Evolutionary conservation across 306 rosid species (phyloP).

Genomic region (Quillaja saponaria): DNA sequence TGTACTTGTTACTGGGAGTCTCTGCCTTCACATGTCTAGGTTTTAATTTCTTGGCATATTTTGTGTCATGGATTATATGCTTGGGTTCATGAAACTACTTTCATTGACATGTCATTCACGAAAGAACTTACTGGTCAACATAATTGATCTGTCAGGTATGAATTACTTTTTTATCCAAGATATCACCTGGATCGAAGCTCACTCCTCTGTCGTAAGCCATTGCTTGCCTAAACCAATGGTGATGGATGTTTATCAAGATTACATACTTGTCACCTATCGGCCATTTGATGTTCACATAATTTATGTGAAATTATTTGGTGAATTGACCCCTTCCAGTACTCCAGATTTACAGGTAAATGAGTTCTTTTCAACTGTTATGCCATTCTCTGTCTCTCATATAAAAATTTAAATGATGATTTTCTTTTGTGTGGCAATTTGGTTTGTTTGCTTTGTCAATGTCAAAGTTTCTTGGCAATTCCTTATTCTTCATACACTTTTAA

Average conservation of each 20-base stretch:
- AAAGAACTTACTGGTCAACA: slow-evolving; percentile 23
- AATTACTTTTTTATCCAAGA: slow-evolving; percentile 94
- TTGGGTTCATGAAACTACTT: not conserved
- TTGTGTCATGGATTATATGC: slow-evolving; percentile 1
- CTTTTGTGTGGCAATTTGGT: slow-evolving; percentile 23
- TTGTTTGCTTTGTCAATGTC: slow-evolving; percentile 14
- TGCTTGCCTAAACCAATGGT: slow-evolving; percentile 94
- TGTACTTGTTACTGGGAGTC: not conserved
- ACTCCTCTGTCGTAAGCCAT: slow-evolving; percentile 75
- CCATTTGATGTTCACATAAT: slow-evolving; percentile 97
- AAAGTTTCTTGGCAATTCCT: slow-evolving; percentile 29
- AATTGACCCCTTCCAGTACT: slow-evolving; percentile 71
- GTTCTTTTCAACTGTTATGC: slow-evolving; percentile 33
- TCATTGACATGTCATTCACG: slow-evolving; percentile 27
- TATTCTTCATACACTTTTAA: slow-evolving; percentile 67
- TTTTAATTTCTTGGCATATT: slow-evolving; percentile 18
- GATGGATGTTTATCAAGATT: slow-evolving; percentile 94
- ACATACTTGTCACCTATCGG: slow-evolving; percentile 79
- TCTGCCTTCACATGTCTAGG: slow-evolving; percentile 4
- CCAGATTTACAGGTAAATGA: slow-evolving; percentile 81
- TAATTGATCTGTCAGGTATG: slow-evolving; percentile 65
- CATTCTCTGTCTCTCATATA: not conserved
- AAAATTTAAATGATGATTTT: slow-evolving; percentile 23
- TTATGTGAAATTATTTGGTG: slow-evolving; percentile 76
- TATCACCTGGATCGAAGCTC: slow-evolving; percentile 99